A percentile compares a stretch with the other conserved stretches of the same genome.
These are phyloP conservation scores for Dioscorea alata DNA, from an alignment of 106 monocot species.

Conservation along the genomic window DNA sequence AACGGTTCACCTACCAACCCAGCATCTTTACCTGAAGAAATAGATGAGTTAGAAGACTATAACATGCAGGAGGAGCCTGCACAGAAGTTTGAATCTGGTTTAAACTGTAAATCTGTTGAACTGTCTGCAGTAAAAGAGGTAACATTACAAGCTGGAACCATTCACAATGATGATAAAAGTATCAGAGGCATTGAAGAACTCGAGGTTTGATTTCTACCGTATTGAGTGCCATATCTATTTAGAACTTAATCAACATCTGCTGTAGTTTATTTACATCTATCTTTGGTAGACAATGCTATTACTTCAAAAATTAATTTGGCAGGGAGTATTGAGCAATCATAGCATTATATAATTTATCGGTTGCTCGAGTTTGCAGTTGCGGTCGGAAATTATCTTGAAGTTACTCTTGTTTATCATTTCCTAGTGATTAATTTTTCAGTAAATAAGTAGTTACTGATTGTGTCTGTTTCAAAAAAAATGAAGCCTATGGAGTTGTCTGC, in stretches of 20 bases:
- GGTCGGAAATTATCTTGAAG: no score
- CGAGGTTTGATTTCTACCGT: slow-evolving; percentile 53
- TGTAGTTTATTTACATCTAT: background rate
- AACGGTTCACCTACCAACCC: slow-evolving; percentile 9
- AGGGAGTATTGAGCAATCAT: no score
- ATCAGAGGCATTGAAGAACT: slow-evolving; percentile 64
- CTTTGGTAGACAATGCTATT: no score
- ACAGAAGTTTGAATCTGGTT: slow-evolving; percentile 16
- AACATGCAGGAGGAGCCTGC: slow-evolving; percentile 20
- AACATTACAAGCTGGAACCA: slow-evolving; percentile 9
- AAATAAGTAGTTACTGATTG: background rate
- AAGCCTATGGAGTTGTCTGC: slow-evolving; percentile 54
- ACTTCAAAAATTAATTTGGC: no score
- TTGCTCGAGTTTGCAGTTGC: no score
- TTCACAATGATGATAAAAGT: slow-evolving; percentile 3
- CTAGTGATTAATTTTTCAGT: background rate
- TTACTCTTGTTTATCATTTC: no score
- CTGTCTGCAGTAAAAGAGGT: background rate
- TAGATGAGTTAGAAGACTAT: slow-evolving; percentile 47
- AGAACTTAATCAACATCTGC: background rate
- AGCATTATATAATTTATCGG: no score
- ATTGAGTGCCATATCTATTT: slow-evolving; percentile 2
- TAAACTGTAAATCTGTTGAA: slow-evolving; percentile 2
- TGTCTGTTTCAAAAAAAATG: slow-evolving; percentile 4
- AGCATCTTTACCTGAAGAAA: slow-evolving; percentile 15